Base-by-base conservation (phyloP, 2,329 filamentous ascomycete species). In the Trichophyton schoenleinii region DNA sequence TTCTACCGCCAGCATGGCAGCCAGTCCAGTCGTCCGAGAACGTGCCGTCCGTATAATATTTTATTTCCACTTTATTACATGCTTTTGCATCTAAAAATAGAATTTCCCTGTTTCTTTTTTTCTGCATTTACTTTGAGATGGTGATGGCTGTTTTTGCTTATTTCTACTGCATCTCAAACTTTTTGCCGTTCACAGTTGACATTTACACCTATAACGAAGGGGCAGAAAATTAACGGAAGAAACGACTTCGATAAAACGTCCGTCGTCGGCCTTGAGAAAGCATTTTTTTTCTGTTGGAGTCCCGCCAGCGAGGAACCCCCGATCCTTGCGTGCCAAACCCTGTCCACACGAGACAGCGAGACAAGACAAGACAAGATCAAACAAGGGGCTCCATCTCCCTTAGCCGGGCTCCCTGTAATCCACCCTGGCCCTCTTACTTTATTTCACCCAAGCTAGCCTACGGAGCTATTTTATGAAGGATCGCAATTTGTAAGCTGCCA, bases 361-460 rank as follows among this genome's bases (percentile, higher is more conserved):
- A 22, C 49, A 13, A 53, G 49, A 53, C 49, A 34, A 53, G 49
- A 53, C 49, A 53, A 31, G 49, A n/a, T 53, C 28, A 53, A 53
- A 53, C 49, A 53, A 25, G 49, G 49, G 49, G 49, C 41, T 44
- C 41, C 41, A n/a, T 53, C 49, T 8, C 13, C 28, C 18, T 22
- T 53, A 18, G 22, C 49, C 25, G 11, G 34, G 34, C 28, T 53
- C 18, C 49, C 41, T 44, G 44, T 25, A 9, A 28, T 34, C 49
- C 49, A 34, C 49, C 25, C 41, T 44, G 3, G 41, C 13, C n/a
- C 41, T 18, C 2, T 22, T 22, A 44, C 41, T 44, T 44, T 44
- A 44, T 20, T 44, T 18, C 41, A 44, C 41, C 28, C n/a, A 44
- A 34, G 22, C 49, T 7, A 53, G 49, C 13, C 25, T 18, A 53